Evolutionary conservation across 768 basidiomycete genomes (phyloP), one percentile per base, ranked within the genome.

Genomic region (Leccinum broughii): DNA sequence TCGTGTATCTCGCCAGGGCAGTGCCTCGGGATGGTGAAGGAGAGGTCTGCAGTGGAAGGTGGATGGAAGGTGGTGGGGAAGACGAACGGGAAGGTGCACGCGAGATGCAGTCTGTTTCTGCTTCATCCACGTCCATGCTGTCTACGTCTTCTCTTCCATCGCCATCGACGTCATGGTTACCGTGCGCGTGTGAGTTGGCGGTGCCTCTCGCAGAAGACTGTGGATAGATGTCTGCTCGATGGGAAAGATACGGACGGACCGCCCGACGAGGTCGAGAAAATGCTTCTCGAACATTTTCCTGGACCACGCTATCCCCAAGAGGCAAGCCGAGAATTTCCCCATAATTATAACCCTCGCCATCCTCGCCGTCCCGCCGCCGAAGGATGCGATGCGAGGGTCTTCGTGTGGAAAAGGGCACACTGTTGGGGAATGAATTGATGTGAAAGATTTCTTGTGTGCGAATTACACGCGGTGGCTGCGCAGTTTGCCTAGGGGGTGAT

Each of bases 401-500:
- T 52, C 74, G 70, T 24, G 63, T 61, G 52, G 62, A 28, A 37
- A 66, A 37, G 6, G 56, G 30, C 5, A 57, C 67, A 37, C 55
- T 51, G 34, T 41, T 59, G 22, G 64, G 24, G 51, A 70, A 57
- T 26, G 64, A 41, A 52, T 60, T 60, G 61, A 60, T 76, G 62
- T 84, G 78, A 77, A 87, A 85, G 2, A 83, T 80, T 60, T 87
- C 85, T 57, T 84, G 70, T 11, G 84, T 83, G 65, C 81, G 81
- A 41, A 82, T 75, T 41, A 80, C 76, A 62, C 73, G 74, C 3
- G 73, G 74, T 44, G 68, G 57, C 17, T 61, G 72, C 26, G 52
- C 17, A 55, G 46, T 55, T 44, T 65, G 70, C 56, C 69, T 64
- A 28, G 54, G 15, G 55, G 57, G 28, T 44, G 66, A 54, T 44